A percentile compares a stretch with the other conserved stretches of the same genome.
These are phyloP conservation scores for Lactarius deliciosus DNA, from an alignment of 768 basidiomycete genomes.

Conservation along the genomic window DNA sequence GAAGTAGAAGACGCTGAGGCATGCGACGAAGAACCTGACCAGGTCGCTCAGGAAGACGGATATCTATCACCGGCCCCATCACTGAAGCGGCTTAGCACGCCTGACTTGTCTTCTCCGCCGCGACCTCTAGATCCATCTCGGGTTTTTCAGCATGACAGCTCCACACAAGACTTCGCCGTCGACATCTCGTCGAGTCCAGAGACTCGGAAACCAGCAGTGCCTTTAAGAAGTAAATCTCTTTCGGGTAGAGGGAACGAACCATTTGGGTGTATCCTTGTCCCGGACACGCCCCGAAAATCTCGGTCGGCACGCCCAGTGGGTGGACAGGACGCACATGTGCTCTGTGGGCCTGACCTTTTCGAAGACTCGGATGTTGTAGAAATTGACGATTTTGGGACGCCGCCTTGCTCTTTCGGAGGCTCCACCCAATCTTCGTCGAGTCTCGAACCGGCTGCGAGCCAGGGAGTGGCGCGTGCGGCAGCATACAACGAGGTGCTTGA, in stretches of 20 bases:
- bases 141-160: slow-evolving; percentile 24
- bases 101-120: slow-evolving; percentile 65
- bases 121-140: slow-evolving; percentile 34
- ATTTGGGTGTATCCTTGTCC: slow-evolving; percentile 10
- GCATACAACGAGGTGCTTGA: slow-evolving; percentile 21
- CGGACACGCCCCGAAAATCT: slow-evolving; percentile 24
- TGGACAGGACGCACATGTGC: not conserved
- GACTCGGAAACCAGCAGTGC: slow-evolving; percentile 19
- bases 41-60: slow-evolving; percentile 74
- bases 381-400: slow-evolving; percentile 1
- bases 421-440: slow-evolving; percentile 28
- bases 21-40: slow-evolving; percentile 37
- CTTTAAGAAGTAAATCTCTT: slow-evolving; percentile 21
- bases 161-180: slow-evolving; percentile 46
- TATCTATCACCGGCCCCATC: slow-evolving; percentile 74
- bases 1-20: slow-evolving; percentile 45
- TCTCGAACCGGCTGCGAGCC: slow-evolving; percentile 24
- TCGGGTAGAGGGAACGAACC: slow-evolving; percentile 7
- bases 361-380: slow-evolving; percentile 27
- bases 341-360: slow-evolving; percentile 16
- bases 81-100: slow-evolving; percentile 48
- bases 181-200: slow-evolving; percentile 55
- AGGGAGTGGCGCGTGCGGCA: slow-evolving; percentile 8
- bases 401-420: slow-evolving; percentile 22
- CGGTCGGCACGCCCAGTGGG: not conserved